Evolutionary conservation across 2,329 filamentous ascomycete species (phyloP), one percentile per base, ranked within the genome.

Genomic region (Aureobasidium sp.): DNA sequence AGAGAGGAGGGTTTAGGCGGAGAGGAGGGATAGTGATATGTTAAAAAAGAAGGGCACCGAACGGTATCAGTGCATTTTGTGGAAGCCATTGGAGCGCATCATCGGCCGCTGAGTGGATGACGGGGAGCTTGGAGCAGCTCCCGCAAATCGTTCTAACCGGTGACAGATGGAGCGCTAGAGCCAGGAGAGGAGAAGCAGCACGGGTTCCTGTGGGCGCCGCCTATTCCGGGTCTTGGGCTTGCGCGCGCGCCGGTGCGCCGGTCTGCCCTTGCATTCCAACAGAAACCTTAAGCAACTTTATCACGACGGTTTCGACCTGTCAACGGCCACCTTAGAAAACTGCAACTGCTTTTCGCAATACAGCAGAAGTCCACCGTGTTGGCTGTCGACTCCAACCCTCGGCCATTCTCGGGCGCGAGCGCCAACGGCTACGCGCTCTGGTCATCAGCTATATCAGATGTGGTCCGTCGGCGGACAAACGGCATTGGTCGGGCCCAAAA

Each of bases 241-340:
- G 37, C 36, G 59, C 59, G 59, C 59, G 59, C 49, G 60, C 60
- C 60, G 60, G 49, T 62, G 51, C 60, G 60, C 60, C 49, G 60
- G 57, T 29, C 51, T 53, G 60, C 60, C 60, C 60, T 62, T 62
- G 60, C 60, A 62, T 55, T 47, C 42, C 34, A 60, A 51, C 42
- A 53, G 25, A 62, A 62, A 62, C 60, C 49, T 62, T 62, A 62
- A 62, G 60, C 60, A 62, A 55, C 60, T 62, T 48, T 62, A 55
- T 62, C 49, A 56, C 51, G 60, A 62, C 49, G 39, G 60, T 55
- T 60, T 47, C 47, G 39, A 22, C 37, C 60, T 62, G 39, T n/a
- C 39, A 62, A 62, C 49, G 57, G 41, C 29, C 39, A 37, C 48
- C 25, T 61, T n/a, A n/a, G 39, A 29, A 53, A 29, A 25, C 37